Base-by-base conservation (phyloP, 176 grass and related monocot species). In the Olyra latifolia region DNA sequence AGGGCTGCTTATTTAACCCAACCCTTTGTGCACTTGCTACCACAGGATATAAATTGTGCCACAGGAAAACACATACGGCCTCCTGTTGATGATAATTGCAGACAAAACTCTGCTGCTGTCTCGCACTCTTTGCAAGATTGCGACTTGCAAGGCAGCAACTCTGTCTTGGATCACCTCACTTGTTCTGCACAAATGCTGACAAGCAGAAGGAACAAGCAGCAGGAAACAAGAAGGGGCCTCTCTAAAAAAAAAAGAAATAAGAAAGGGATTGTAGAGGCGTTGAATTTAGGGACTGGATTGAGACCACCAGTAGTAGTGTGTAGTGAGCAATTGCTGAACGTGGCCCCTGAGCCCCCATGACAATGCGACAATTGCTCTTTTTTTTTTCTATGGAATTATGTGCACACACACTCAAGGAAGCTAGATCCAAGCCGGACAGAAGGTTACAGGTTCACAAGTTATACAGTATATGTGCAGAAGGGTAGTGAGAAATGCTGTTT, bases 181-280 rank as follows among this genome's bases (percentile, higher is more conserved):
- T 54, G 81, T 62, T 66, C 32, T 13, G 20, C 13, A 1, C 14
- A 47, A 47, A 19, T 85, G 32, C 87, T 56, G 71, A 85, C 87
- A 89, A 85, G 35, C 0, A 71, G 45, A 89, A 76, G 82, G 76
- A 70, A 85, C 82, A 71, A 80, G 39, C 81, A 71, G 70, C 76
- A 85, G 82, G 20, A 54, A 76, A 85, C 87, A 85, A 64, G 52
- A 69, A 70, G n/a, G 8, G 9, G 71, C 76, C n/a, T n/a, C n/a
- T n/a, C n/a, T n/a, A n/a, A n/a, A n/a, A n/a, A n/a, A n/a, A n/a
- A n/a, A n/a, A n/a, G n/a, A n/a, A n/a, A n/a, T n/a, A n/a, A n/a
- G n/a, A n/a, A n/a, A n/a, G n/a, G n/a, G n/a, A n/a, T n/a, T n/a
- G n/a, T 82, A 64, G 25, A 84, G 62, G 53, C 87, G 81, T 75